Percentiles rank a stretch among this genome's conserved stretches.
Evolutionary conservation across 306 rosid species (phyloP).

Genomic region (Vigna hirtella): DNA sequence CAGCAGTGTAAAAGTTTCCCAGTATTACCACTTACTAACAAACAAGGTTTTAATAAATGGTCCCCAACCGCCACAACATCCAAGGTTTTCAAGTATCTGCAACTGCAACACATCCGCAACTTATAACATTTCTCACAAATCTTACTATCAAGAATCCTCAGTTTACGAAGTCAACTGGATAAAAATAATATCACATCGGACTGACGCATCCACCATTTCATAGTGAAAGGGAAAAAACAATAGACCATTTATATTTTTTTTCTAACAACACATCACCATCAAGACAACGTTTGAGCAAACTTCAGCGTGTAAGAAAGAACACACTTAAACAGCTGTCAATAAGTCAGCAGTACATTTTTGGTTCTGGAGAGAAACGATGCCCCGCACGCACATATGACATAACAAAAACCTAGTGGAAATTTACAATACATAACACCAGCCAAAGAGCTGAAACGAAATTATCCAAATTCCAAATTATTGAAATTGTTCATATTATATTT

Average conservation of each 20-base stretch:
- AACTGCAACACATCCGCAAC: background rate
- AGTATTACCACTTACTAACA: background rate
- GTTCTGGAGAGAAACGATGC: background rate
- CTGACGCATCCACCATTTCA: background rate
- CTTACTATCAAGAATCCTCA: background rate
- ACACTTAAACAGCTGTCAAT: background rate
- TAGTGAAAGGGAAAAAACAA: background rate
- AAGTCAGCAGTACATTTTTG: background rate
- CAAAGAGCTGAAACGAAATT: background rate
- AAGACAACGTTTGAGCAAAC: conserved; percentile 26
- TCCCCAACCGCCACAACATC: background rate
- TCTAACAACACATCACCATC: background rate
- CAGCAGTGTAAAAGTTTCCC: background rate
- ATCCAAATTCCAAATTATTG: background rate
- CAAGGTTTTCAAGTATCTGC: background rate
- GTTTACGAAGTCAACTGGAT: background rate
- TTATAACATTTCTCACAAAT: background rate
- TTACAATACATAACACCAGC: background rate
- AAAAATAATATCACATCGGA: conserved; percentile 2
- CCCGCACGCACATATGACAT: background rate
- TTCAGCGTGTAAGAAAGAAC: background rate
- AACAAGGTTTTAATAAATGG: background rate
- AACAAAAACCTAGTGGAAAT: background rate
- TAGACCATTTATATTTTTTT: conserved; percentile 1
- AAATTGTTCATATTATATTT: background rate